Evolutionary conservation across 805 yeast species (phyloP).

Genomic region (Blastobotrys terrestris): DNA sequence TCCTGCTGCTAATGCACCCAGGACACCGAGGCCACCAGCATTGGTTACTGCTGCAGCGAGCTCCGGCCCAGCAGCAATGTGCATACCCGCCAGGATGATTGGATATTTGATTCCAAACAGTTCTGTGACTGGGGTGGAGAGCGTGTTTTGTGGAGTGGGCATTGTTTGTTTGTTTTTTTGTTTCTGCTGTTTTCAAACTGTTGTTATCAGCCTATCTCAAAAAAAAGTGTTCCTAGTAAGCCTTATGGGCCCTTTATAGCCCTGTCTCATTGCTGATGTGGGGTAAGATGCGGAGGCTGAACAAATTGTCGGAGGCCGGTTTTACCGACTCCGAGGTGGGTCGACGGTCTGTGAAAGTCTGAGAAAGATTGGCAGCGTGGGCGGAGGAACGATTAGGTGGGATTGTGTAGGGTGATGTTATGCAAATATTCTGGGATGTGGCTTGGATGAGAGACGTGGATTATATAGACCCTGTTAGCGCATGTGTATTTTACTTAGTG

Average conservation of each 20-base stretch:
- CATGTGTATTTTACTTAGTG: too few species aligned
- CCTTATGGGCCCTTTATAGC: not conserved
- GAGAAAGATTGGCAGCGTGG: not conserved
- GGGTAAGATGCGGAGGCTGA: not conserved
- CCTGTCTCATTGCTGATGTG: not conserved
- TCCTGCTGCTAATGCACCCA: constrained; percentile 14
- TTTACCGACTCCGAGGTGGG: not conserved
- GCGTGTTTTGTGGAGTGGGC: not conserved
- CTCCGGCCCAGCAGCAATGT: constrained; percentile 25
- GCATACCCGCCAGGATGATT: constrained; percentile 25
- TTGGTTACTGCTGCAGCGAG: constrained; percentile 26
- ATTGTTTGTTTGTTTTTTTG: not conserved
- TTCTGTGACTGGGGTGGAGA: constrained; percentile 22
- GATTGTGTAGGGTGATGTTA: too few species aligned
- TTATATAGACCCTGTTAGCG: too few species aligned
- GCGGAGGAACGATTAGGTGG: not conserved
- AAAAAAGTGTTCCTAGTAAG: too few species aligned
- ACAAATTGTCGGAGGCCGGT: not conserved
- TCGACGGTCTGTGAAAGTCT: not conserved
- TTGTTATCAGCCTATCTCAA: not conserved
- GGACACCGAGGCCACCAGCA: constrained; percentile 27
- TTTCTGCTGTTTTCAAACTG: not conserved
- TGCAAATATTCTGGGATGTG: too few species aligned
- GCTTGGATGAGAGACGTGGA: too few species aligned
- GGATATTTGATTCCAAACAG: constrained; percentile 23